These are phyloP conservation scores for Candida xiaguanensis DNA, from an alignment of 805 yeast species.

Conservation along the genomic window DNA sequence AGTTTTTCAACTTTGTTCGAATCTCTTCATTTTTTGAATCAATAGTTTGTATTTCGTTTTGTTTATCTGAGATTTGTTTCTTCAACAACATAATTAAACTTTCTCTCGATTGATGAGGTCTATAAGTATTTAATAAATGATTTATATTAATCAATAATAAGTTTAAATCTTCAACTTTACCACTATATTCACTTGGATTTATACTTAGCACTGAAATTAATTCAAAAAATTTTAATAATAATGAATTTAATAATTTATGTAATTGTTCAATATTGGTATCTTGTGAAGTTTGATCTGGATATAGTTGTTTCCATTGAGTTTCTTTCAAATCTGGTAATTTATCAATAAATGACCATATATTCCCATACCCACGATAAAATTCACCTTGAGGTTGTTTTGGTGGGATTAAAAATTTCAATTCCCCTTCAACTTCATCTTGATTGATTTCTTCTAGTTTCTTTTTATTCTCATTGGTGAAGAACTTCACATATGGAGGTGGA, in stretches of 20 bases:
- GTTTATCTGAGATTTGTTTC: conserved; percentile 65
- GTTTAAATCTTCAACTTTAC: conserved; percentile 74
- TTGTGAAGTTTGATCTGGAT: conserved; percentile 33
- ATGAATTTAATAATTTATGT: conserved; percentile 73
- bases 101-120: conserved; percentile 95
- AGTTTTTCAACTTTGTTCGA: conserved; percentile 28
- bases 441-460: conserved; percentile 25
- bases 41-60: conserved; percentile 47
- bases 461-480: conserved; percentile 69
- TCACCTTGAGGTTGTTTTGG: conserved; percentile 61
- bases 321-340: conserved; percentile 70
- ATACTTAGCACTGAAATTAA: conserved; percentile 72
- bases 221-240: conserved; percentile 76
- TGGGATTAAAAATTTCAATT: conserved; percentile 57
- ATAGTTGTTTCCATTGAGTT: conserved; percentile 75
- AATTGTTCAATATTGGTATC: conserved; percentile 59
- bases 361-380: conserved; percentile 84
- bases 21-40: conserved; percentile 38
- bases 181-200: conserved; percentile 58
- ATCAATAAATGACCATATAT: conserved; percentile 80
- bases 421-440: conserved; percentile 24
- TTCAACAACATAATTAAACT: conserved; percentile 71
- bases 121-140: conserved; percentile 83
- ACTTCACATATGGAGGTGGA: conserved; percentile 80
- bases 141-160: conserved; percentile 83